A percentile compares a stretch with the other conserved stretches of the same genome.
phyloP scores from a whole-genome alignment of 2,329 filamentous ascomycete species.

The Aspergillus carbonarius region DNA sequence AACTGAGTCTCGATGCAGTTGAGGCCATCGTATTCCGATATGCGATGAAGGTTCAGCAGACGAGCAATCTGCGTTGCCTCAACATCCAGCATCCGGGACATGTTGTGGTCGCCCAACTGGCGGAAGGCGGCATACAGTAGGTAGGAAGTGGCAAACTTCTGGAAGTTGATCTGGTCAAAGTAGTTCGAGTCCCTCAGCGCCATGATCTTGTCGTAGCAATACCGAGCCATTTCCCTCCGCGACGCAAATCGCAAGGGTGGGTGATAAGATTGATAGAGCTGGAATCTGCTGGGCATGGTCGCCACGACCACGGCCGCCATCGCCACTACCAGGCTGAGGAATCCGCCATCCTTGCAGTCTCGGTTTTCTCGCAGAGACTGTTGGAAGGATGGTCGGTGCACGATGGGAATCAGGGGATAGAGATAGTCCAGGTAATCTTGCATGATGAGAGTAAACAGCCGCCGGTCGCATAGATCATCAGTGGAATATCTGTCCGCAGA shows the following conservation, averaged over 20 bases:
- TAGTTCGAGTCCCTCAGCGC: constrained; percentile 10
- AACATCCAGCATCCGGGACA: constrained; percentile 38
- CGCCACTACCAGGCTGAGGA: constrained; percentile 8
- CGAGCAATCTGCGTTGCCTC: constrained; percentile 38
- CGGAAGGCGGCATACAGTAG: constrained; percentile 33
- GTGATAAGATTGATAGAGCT: constrained; percentile 5
- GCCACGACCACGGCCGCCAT: constrained; percentile 17
- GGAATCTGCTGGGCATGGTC: constrained; percentile 14
- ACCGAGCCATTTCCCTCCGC: constrained; percentile 14
- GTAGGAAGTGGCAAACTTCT: constrained; percentile 39
- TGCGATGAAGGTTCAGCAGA: constrained; percentile 30
- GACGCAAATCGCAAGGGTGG: constrained; percentile 8
- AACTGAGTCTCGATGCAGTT: constrained; percentile 37
- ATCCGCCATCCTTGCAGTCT: constrained; percentile 9
- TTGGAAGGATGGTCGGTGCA: constrained; percentile 16
- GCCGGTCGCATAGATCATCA: constrained; percentile 14
- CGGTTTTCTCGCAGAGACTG: constrained; percentile 8
- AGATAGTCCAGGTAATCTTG: constrained; percentile 16
- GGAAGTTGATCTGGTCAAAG: constrained; percentile 26
- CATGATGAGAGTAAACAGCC: constrained; percentile 15
- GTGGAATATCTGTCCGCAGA: constrained; percentile 3
- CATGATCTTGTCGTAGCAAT: constrained; percentile 12
- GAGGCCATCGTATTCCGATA: constrained; percentile 32
- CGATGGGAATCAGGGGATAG: constrained; percentile 16
- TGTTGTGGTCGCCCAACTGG: constrained; percentile 38